Percentiles rank a stretch among this genome's conserved stretches.
Evolutionary conservation across 805 yeast species (phyloP).

Genomic region (Sungouiella blattae): DNA sequence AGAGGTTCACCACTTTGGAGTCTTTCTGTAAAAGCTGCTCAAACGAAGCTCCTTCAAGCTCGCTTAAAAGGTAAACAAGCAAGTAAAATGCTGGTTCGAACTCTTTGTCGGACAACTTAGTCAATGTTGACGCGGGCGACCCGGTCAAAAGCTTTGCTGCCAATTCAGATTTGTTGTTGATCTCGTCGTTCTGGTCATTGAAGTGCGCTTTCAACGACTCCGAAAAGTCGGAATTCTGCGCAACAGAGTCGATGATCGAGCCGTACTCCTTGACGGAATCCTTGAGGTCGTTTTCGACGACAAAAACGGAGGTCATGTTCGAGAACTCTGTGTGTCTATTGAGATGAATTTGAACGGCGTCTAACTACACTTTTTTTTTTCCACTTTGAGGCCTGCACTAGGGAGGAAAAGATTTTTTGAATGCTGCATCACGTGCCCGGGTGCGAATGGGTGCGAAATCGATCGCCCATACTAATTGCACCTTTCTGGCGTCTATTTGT

Average conservation of each 20-base stretch:
- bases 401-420: no score
- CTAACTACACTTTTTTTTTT: no score
- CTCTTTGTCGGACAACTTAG: conserved; percentile 38
- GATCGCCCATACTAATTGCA: no score
- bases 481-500: no score
- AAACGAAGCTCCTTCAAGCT: conserved; percentile 24
- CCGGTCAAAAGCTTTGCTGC: conserved; percentile 23
- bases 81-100: conserved; percentile 45
- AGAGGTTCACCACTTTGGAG: conserved; percentile 23
- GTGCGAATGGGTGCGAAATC: no score
- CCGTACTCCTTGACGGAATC: conserved; percentile 40
- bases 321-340: no score
- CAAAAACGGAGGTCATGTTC: conserved; percentile 40
- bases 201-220: conserved; percentile 22
- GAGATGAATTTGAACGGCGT: no score
- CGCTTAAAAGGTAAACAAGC: conserved; percentile 31
- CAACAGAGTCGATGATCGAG: conserved; percentile 32
- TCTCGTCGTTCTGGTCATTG: conserved; percentile 18
- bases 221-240: conserved; percentile 26
- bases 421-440: no score
- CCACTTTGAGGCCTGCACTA: no score
- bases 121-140: conserved; percentile 27
- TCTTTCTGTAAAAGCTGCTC: conserved; percentile 24
- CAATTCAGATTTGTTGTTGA: conserved; percentile 27
- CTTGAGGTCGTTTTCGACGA: conserved; percentile 40